Base-by-base conservation (phyloP, 2,329 filamentous ascomycete species). In the Diaporthe sp. region DNA sequence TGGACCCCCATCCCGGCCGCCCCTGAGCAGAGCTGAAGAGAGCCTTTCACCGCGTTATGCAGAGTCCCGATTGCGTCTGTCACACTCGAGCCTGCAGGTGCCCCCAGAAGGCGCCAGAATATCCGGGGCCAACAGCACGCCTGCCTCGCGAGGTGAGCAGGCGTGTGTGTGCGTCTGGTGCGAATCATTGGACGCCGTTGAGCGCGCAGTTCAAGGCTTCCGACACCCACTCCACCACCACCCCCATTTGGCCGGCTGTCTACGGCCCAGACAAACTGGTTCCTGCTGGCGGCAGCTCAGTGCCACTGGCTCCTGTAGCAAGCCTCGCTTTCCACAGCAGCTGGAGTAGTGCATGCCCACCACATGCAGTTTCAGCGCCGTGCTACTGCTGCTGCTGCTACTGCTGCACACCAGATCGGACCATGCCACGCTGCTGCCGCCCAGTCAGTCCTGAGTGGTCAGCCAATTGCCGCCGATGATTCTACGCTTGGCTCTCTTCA, bases 261-360 rank as follows among this genome's bases (percentile, higher is more conserved):
- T 46, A 57, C 53, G 69, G 74, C 62, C 74, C 68, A 72, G 49
- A 74, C 65, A 69, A 74, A 67, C 74, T 58, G 69, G 46, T 74
- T 69, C 42, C 65, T 68, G 57, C 61, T 49, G 51, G 34, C 65
- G 58, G 67, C 68, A 61, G 61, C 58, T 75, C 34, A 44, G 28
- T 76, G n/a, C 59, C 42, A 74, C 65, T 76, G 65, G 75, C 51
- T 68, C 65, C 51, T 74, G 72, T 34, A 51, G 53, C 37, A 69
- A 74, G 75, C 75, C 75, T 76, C 75, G 70, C 72, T 74, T 68
- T 74, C 28, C 39, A 74, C 72, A 39, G 37, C 58, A 76, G 59
- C 61, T 61, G 58, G 58, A 39, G 65, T 70, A 7, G 57, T 76
- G 72, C 59, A 34, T 59, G 42, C 57, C 49, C 65, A 65, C 55